These are phyloP conservation scores for Kodamaea kaohsiungensis DNA, from an alignment of 805 yeast genomes.

Conservation along the genomic window DNA sequence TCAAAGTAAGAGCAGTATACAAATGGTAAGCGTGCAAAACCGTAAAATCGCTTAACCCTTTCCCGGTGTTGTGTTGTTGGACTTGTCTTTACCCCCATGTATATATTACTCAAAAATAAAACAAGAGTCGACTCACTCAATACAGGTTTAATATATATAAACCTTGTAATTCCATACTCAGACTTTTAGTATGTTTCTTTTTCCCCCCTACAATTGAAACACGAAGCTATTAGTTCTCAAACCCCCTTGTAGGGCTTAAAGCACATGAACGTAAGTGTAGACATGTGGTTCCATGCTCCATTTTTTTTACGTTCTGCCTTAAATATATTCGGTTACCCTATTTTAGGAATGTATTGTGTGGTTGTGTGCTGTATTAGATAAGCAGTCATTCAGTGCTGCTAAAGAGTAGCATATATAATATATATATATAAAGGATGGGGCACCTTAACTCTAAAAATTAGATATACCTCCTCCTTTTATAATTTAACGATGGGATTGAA, in stretches of 20 bases:
- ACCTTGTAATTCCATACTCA: not conserved
- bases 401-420: not conserved
- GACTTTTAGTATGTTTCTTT: not conserved
- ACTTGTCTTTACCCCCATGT: not conserved
- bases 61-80: too few species aligned
- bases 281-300: not conserved
- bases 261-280: not conserved
- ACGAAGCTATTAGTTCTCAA: not conserved
- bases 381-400: constrained; percentile 6
- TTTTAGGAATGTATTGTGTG: not conserved
- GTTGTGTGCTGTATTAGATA: constrained; percentile 4
- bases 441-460: not conserved
- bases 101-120: not conserved
- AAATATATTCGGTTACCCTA: too few species aligned
- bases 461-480: not conserved
- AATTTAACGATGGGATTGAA: constrained; percentile 37
- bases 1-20: constrained; percentile 41
- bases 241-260: not conserved
- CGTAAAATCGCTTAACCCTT: not conserved
- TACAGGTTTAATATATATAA: not conserved
- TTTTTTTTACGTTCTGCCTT: not conserved
- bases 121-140: not conserved
- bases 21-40: constrained; percentile 33
- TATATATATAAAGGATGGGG: not conserved
- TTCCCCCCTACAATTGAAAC: constrained; percentile 4